Base-by-base conservation (phyloP, 2,329 filamentous ascomycete genomes). In the Verticillium zaregamsianum region DNA sequence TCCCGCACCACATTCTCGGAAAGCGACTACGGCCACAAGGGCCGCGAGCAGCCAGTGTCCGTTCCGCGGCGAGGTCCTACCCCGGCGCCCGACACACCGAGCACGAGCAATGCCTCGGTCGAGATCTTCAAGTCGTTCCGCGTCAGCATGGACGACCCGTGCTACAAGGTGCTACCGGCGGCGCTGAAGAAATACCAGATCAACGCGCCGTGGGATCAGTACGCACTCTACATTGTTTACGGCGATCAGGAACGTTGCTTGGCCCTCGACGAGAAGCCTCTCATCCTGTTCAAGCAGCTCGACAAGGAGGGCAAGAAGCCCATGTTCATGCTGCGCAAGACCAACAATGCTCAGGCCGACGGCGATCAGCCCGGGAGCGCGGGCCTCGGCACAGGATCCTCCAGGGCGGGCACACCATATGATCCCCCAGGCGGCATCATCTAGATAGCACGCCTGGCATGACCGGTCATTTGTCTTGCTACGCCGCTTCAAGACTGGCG, bases 91-190 rank as follows among this genome's bases (percentile, higher is more conserved):
- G 86, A 89, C 65, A 87, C 86, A 1, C 84, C 86, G 0, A 82
- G 79, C 62, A 76, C 79, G 31, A 81, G 79, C 69, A 83, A 83
- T 63, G 79, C 83, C 14, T 86, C 86, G 1, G 93, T 97, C 63
- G 95, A 99, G 76, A 97, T 99, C 63, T 98, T 98, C 87, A 99
- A 99, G 75, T 96, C 92, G 1, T 99, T 99, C 84, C 89, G 94
- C 45, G 95, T 99, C 65, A 95, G 91, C 73, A 96, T 98, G 85
- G 95, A 99, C 68, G 95, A 99, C 71, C 95, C 95, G 3, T 99
- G 95, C 78, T 91, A 97, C 80, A 97, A 97, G 74, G 95, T 99
- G 32, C 83, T 99, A 2, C 95, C 95, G 1, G 95, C 96, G 17
- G 95, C 95, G 2, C 84, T 99, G 20, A 96, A 96, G 74, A 97